Evolutionary conservation across 306 rosid genomes (phyloP).

Genomic region (Purshia tridentata): DNA sequence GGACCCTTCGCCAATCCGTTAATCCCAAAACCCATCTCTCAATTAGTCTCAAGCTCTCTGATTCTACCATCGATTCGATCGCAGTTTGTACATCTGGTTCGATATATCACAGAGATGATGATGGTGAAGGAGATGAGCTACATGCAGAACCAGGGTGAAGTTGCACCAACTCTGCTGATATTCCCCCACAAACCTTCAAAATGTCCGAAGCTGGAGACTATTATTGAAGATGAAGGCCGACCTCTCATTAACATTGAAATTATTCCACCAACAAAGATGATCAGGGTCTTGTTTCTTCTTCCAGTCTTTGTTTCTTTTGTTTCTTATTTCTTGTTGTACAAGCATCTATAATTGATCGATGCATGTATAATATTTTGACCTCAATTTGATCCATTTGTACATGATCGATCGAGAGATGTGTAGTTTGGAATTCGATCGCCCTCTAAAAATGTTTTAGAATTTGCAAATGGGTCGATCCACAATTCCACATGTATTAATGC

Average conservation of each 20-base stretch:
- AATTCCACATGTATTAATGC: background rate
- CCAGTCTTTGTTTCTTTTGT: constrained; percentile 46
- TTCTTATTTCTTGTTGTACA: constrained; percentile 46
- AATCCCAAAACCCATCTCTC: no score
- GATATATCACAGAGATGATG: background rate
- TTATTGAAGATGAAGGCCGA: constrained; percentile 58
- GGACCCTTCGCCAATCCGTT: background rate
- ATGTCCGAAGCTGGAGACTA: constrained; percentile 55
- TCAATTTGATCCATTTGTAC: background rate
- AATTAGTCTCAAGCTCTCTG: background rate
- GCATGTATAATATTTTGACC: no score
- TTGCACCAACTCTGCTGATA: constrained; percentile 53
- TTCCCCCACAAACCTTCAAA: constrained; percentile 25
- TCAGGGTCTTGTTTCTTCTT: constrained; percentile 39
- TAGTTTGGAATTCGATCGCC: background rate
- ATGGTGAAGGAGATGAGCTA: constrained; percentile 47
- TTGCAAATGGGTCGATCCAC: background rate
- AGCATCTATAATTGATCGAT: no score
- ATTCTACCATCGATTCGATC: no score
- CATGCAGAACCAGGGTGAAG: constrained; percentile 44
- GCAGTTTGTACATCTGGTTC: no score
- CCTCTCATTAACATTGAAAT: background rate
- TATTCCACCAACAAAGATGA: constrained; percentile 30
- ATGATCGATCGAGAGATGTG: background rate
- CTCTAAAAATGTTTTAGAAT: background rate